Conservation (phyloP, 2,329 filamentous ascomycete species). For the Aspergillus costaricaensis region DNA sequence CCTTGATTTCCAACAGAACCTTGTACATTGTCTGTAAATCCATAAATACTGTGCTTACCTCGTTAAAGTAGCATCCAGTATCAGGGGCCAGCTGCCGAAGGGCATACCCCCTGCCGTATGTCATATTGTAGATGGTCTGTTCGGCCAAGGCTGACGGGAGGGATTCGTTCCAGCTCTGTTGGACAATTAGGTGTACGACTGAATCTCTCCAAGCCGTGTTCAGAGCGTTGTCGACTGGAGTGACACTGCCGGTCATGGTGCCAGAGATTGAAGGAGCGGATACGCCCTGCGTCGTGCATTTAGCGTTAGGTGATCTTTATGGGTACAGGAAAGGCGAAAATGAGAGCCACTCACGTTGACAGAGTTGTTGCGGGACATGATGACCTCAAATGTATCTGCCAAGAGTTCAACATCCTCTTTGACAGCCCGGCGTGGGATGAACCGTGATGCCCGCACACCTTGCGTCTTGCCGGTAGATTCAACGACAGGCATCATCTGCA, state of each 20-base stretch:
- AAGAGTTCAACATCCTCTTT: background rate
- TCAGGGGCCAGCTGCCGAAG: slow-evolving; percentile 26
- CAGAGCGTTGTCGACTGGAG: slow-evolving; percentile 16
- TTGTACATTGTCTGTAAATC: too few relatives aligned
- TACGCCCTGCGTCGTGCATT: slow-evolving; percentile 2
- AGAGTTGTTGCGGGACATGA: background rate
- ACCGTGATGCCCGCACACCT: background rate
- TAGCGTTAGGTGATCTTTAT: background rate
- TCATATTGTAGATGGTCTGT: slow-evolving; percentile 16
- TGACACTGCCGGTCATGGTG: slow-evolving; percentile 13
- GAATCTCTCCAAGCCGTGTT: slow-evolving; percentile 24
- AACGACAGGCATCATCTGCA: background rate
- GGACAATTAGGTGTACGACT: slow-evolving; percentile 17
- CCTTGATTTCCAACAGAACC: too few relatives aligned
- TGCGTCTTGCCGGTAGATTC: background rate
- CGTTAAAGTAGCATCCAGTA: slow-evolving; percentile 35
- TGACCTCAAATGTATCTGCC: background rate
- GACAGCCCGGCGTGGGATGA: background rate
- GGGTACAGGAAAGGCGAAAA: too few relatives aligned
- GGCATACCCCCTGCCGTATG: slow-evolving; percentile 19
- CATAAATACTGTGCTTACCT: slow-evolving; percentile 14
- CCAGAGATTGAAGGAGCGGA: slow-evolving; percentile 18
- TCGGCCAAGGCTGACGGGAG: slow-evolving; percentile 3
- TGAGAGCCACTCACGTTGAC: background rate
- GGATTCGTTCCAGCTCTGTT: slow-evolving; percentile 16